Conservation (phyloP, 2,329 filamentous ascomycete species). For the Ophiostoma tasmaniense region DNA sequence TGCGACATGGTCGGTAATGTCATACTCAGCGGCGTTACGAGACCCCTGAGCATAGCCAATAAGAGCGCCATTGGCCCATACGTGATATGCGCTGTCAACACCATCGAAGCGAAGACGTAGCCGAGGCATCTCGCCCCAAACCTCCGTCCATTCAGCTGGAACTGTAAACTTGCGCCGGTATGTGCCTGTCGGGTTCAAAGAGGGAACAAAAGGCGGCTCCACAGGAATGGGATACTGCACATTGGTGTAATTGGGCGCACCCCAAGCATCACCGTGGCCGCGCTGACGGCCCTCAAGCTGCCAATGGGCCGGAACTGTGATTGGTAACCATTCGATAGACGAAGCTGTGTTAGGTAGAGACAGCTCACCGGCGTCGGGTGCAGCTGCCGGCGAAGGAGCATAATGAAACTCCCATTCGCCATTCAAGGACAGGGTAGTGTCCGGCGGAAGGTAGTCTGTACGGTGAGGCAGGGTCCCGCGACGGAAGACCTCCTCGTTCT, state of each 20-base stretch:
- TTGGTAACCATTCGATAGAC: constrained; percentile 29
- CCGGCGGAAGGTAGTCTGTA: constrained; percentile 48
- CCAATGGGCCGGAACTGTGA: constrained; percentile 60
- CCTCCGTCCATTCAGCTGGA: constrained; percentile 36
- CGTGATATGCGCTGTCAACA: constrained; percentile 62
- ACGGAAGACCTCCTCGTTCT: constrained; percentile 51
- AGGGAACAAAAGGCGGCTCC: constrained; percentile 53
- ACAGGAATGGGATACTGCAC: constrained; percentile 58
- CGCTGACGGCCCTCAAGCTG: constrained; percentile 49
- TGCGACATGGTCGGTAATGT: constrained; percentile 38
- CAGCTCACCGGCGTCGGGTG: constrained; percentile 27
- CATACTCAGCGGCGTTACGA: constrained; percentile 62
- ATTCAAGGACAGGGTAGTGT: constrained; percentile 42
- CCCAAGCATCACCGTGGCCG: constrained; percentile 32
- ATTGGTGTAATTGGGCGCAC: constrained; percentile 61
- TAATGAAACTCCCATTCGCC: constrained; percentile 51
- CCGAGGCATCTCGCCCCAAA: constrained; percentile 28
- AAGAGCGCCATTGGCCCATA: constrained; percentile 56
- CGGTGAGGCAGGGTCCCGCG: constrained; percentile 50
- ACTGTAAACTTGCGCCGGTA: constrained; percentile 50
- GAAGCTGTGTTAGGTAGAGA: neutral
- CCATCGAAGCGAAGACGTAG: constrained; percentile 61
- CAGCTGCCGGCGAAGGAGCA: constrained; percentile 35
- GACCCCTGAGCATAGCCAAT: constrained; percentile 62
- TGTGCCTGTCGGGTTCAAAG: constrained; percentile 56